Base-by-base conservation (phyloP, 768 basidiomycete species). In the Agaricus blazei region DNA sequence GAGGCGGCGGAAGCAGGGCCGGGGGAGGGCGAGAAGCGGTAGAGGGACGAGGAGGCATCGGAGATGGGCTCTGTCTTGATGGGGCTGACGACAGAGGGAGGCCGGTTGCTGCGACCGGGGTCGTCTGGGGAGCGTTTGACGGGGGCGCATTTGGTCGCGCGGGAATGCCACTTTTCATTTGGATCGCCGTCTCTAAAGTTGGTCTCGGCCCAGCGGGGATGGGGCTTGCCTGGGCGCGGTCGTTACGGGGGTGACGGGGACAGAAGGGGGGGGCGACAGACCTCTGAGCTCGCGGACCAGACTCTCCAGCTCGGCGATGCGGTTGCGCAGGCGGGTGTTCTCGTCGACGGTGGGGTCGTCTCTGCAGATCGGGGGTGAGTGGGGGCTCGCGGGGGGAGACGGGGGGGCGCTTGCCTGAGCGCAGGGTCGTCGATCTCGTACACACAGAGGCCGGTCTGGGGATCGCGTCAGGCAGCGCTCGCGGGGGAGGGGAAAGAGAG, bases 341-440 rank as follows among this genome's bases (percentile, higher is more conserved):
- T 96, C 93, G 65, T 92, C 89, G n/a, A 92, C 69, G 44, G 84
- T 82, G 9, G 92, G 91, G 70, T 94, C 91, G 66, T 93, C 90
- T 68, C 90, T 91, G 68, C 19, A 19, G 14, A 12, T 14, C 27
- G n/a, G 19, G 36, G 44, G 42, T 48, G 45, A 7, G 23, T 49
- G n/a, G 9, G 15, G 3, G 12, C 12, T 9, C 6, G 23, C 9
- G 3, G 6, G 14, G 6, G 48, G 19, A 31, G n/a, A 45, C n/a
- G 8, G 60, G 19, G n/a, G 15, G 19, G 19, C 19, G 65, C 76
- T 55, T 60, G 89, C 90, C 88, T 79, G 37, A 88, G 71, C 9
- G 87, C 85, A 12, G 90, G 90, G 70, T 93, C 93, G 67, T 95
- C 93, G 60, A 95, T 89, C 66, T 96, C 93, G 62, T 96, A 96